phyloP scores from a whole-genome alignment of 1,284 basidiomycete species.

The Ustanciosporium gigantosporum region DNA sequence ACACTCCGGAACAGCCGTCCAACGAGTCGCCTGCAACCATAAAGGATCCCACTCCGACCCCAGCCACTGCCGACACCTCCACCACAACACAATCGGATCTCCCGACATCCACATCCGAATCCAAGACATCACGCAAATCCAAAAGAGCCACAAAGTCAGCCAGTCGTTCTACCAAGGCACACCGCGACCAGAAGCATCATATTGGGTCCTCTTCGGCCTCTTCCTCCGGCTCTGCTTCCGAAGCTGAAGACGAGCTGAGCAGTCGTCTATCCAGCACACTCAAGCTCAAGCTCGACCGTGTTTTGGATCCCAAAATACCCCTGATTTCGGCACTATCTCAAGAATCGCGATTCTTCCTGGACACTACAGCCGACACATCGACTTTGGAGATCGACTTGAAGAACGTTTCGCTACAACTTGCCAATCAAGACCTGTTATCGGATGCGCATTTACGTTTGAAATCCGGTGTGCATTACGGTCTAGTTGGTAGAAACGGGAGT shows the following conservation, averaged over 20 bases:
- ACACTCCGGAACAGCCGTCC: neutral
- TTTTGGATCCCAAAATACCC: conserved; percentile 14
- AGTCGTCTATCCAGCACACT: too few relatives aligned
- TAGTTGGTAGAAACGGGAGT: conserved; percentile 68
- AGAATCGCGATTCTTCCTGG: conserved; percentile 65
- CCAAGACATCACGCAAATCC: neutral
- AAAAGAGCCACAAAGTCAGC: neutral
- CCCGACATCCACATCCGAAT: neutral
- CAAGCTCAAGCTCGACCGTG: neutral
- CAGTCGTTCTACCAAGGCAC: conserved; percentile 1
- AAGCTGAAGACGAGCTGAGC: conserved; percentile 2
- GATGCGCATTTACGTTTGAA: conserved; percentile 67
- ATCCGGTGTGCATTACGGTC: conserved; percentile 66
- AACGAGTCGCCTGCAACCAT: neutral
- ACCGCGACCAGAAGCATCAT: too few relatives aligned
- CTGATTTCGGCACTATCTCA: conserved; percentile 59
- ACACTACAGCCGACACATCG: conserved; percentile 63
- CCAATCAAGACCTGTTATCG: conserved; percentile 65
- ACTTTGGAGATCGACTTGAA: conserved; percentile 65
- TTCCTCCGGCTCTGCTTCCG: neutral
- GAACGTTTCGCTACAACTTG: conserved; percentile 65
- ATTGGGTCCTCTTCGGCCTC: too few relatives aligned
- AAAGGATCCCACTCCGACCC: neutral
- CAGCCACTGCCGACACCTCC: neutral
- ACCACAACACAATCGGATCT: too few relatives aligned